These are phyloP conservation scores for Rhodotorula sp. DNA, from an alignment of 1,284 basidiomycete species.

Conservation along the genomic window DNA sequence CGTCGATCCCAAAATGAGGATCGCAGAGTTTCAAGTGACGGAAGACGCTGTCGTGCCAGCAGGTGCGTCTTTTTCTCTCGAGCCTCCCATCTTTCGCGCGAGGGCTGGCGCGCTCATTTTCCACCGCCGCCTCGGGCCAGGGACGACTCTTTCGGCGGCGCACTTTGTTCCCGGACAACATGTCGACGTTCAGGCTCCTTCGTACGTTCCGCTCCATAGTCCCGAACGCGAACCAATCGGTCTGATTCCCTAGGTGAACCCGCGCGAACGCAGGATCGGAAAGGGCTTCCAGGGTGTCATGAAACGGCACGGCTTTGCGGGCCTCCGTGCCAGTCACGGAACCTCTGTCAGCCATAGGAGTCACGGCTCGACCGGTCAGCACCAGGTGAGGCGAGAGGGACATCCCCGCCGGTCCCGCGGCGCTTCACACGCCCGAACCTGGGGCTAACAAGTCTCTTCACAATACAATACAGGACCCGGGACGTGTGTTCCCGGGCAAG, in stretches of 20 bases:
- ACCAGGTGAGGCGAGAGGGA: slow-evolving; percentile 64
- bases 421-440: slow-evolving; percentile 1
- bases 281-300: slow-evolving; percentile 97
- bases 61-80: slow-evolving; percentile 54
- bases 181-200: slow-evolving; percentile 89
- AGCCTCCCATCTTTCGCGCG: not conserved
- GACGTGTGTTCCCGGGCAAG: slow-evolving; percentile 61
- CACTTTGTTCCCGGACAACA: slow-evolving; percentile 98
- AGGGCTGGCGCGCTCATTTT: no score
- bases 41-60: slow-evolving; percentile 84
- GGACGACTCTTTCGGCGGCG: slow-evolving; percentile 81
- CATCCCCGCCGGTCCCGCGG: not conserved
- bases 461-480: slow-evolving; percentile 38
- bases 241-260: no score
- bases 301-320: slow-evolving; percentile 94
- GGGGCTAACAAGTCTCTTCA: not conserved
- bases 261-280: slow-evolving; percentile 66
- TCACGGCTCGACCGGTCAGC: slow-evolving; percentile 88
- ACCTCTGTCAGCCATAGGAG: slow-evolving; percentile 92
- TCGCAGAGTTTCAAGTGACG: slow-evolving; percentile 86
- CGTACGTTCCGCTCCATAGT: slow-evolving; percentile 58
- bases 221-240: no score
- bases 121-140: slow-evolving; percentile 50
- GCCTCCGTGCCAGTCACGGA: slow-evolving; percentile 92
- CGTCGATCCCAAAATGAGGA: slow-evolving; percentile 78